These are phyloP conservation scores for Eragrostis nindensis DNA, from an alignment of 176 grass and related monocot species.

Conservation along the genomic window DNA sequence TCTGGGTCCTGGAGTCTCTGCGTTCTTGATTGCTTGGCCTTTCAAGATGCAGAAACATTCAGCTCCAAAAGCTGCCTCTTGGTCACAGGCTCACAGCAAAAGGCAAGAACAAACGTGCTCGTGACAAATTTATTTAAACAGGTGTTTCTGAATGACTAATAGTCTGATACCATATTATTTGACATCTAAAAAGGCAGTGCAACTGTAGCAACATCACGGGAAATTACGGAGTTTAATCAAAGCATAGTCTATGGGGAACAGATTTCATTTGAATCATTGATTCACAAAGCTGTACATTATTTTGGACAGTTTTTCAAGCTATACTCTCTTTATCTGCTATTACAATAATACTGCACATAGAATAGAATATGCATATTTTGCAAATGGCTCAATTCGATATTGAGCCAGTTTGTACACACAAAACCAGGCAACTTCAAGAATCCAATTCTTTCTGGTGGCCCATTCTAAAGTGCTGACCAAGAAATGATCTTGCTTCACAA, in stretches of 20 bases:
- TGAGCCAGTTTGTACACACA: conserved; percentile 31
- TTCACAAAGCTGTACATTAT: conserved; percentile 36
- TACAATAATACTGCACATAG: background rate
- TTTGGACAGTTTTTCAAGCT: conserved; percentile 23
- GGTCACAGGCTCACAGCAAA: conserved; percentile 13
- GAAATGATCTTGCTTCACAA: conserved; percentile 24
- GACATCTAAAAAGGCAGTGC: background rate
- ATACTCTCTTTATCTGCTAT: background rate
- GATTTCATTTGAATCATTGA: conserved; percentile 9
- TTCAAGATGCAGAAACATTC: conserved; percentile 39
- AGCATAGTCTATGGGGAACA: background rate
- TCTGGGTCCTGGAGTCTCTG: background rate
- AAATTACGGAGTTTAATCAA: background rate
- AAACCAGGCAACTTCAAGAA: conserved; percentile 5
- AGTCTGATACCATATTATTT: background rate
- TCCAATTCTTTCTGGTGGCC: conserved; percentile 11
- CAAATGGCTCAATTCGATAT: conserved; percentile 39
- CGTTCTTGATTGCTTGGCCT: conserved; percentile 30
- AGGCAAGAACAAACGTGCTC: conserved; percentile 14
- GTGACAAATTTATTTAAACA: background rate
- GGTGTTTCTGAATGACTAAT: background rate
- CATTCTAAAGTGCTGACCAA: background rate
- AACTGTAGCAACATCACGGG: background rate
- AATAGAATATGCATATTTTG: conserved; percentile 16
- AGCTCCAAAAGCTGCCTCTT: conserved; percentile 27